These are phyloP conservation scores for Podila verticillata DNA, from an alignment of 192 early-diverging fungal species.

Conservation along the genomic window DNA sequence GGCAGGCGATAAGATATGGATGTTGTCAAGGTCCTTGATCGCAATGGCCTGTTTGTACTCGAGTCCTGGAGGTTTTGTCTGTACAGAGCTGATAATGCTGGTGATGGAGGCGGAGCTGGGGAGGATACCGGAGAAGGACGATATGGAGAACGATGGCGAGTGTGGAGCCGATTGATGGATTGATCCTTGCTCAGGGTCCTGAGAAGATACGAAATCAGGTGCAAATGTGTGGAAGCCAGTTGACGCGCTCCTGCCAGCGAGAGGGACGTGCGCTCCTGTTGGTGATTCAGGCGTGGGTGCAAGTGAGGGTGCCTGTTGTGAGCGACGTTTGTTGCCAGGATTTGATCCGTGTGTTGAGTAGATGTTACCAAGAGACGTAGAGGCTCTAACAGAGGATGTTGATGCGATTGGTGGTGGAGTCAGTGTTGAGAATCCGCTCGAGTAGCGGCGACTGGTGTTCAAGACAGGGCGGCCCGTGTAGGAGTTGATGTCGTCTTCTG, in stretches of 20 bases:
- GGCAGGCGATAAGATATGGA: slow-evolving; percentile 22
- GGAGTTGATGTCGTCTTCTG: slow-evolving; percentile 25
- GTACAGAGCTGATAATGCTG: slow-evolving; percentile 18
- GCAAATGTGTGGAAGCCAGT: slow-evolving; percentile 25
- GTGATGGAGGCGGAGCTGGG: slow-evolving; percentile 35
- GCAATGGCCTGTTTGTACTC: slow-evolving; percentile 34
- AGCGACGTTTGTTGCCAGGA: slow-evolving; percentile 20
- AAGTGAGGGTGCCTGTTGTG: slow-evolving; percentile 14
- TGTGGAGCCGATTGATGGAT: slow-evolving; percentile 9
- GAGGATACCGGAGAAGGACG: slow-evolving; percentile 36
- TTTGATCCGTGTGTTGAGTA: neutral
- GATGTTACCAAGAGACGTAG: neutral
- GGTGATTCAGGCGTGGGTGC: slow-evolving; percentile 28
- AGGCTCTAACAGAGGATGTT: slow-evolving; percentile 1
- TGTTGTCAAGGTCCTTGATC: slow-evolving; percentile 42
- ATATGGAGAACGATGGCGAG: slow-evolving; percentile 40
- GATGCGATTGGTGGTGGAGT: neutral
- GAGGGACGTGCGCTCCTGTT: neutral
- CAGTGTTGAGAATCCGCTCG: slow-evolving; percentile 4
- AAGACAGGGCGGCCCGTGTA: slow-evolving; percentile 31
- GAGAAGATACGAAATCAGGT: slow-evolving; percentile 15
- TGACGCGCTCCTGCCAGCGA: neutral
- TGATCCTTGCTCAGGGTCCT: slow-evolving; percentile 13
- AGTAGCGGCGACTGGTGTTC: slow-evolving; percentile 28
- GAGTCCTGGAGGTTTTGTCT: slow-evolving; percentile 28